Base-by-base conservation (phyloP, 2,329 filamentous ascomycete species). In the Aureobasidium sp. region DNA sequence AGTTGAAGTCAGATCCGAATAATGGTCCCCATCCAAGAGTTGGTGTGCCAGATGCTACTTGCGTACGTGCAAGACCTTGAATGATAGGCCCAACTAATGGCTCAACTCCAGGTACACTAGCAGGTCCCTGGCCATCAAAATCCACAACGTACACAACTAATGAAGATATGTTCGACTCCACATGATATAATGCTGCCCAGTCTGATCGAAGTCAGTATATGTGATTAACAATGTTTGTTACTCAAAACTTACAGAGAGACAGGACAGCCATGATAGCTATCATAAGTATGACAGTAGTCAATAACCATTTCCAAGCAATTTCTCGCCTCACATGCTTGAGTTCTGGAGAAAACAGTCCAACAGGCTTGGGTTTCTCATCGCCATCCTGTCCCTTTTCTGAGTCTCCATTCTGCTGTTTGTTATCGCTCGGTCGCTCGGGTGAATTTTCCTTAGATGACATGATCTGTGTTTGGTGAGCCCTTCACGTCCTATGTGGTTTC, bases 61-160 rank as follows among this genome's bases (percentile, higher is more conserved):
- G 72, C n/a, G 77, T 65, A 42, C 79, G 69, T 0, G 77, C 79
- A 0, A 79, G 69, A 34, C 78, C 67, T 1, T 76, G 77, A 11
- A 86, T 76, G 0, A 76, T 71, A 0, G 82, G 83, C 1, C 85
- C 85, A n/a, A 88, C 77, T 2, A 87, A 67, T 0, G 84, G 78
- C 21, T 75, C 68, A 16, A 75, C 74, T 4, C 74, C 72, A 32
- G 49, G 49, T 39, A 74, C 75, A 65, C 75, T 68, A 64, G 82
- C 85, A 1, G 83, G 83, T 1, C 79, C 74, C 49, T 78, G 76
- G 4, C 80, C 81, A 68, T 88, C 85, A 65, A 87, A 86, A 69
- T 87, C 83, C 32, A 88, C 84, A 2, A 87, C 79, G 63, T 82
- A 80, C 9, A 88, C 76, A 3, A 75, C 76, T 8, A 87, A 70